Base-by-base conservation (phyloP, 2,329 filamentous ascomycete genomes). In the Exophiala aquamarina region DNA sequence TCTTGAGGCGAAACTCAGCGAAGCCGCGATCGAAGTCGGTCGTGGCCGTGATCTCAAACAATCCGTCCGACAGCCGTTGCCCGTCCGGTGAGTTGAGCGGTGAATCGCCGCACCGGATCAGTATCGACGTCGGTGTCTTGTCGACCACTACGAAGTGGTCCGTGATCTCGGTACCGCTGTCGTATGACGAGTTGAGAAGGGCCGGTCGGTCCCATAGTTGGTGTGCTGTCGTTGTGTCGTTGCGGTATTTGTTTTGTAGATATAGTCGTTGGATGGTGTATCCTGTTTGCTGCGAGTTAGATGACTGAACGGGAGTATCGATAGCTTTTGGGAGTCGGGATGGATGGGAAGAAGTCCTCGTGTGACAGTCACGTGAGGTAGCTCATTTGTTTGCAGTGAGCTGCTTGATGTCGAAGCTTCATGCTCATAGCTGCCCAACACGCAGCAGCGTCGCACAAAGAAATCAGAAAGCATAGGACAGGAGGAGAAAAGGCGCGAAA, bases 91-190 rank as follows among this genome's bases (percentile, higher is more conserved):
- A 47, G 35, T 78, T 78, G 17, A 79, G 71, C 0, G 84, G 84
- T 2, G 79, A 79, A 52, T 83, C 84, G 13, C 84, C 84, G 55
- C 80, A 84, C 17, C 84, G 79, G 17, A 87, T 74, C 1, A 81
- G 73, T 49, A 87, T 83, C 9, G 74, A 70, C 5, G 73, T 74
- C 0, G 77, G 69, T 0, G 78, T 82, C 66, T 84, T 84, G 43
- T 82, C 78, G 1, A 88, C 69, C 0, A 88, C 83, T 63, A 87
- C 82, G 60, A 88, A 88, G 64, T 88, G 84, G 61, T 88, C 83
- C 3, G 81, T 85, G 47, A 88, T 77, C 32, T 72, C 62, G 1
- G 84, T 85, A 26, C 84, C 84, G 31, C 76, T 71, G 15, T 82
- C 76, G 61, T 87, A 88, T 8, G 57, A 72, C 47, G 72, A 80